These are phyloP conservation scores for Vaccinium vitisidaea DNA, from an alignment of 148 eudicot genomes.

Conservation along the genomic window DNA sequence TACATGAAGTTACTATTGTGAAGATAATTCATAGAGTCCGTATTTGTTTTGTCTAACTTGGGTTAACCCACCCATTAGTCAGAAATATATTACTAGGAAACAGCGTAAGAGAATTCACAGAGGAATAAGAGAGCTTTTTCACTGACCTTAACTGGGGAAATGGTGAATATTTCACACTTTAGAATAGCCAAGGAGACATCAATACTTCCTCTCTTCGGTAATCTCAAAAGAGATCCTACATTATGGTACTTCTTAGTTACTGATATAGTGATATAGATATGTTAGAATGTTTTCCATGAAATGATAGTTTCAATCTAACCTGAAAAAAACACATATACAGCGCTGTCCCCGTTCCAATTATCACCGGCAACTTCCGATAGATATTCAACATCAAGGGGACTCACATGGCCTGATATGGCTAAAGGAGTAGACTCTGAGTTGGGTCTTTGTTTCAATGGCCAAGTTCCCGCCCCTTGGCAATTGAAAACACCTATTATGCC, in stretches of 20 bases:
- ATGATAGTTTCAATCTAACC: conserved; percentile 24
- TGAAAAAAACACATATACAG: conserved; percentile 40
- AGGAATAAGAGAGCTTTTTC: background rate
- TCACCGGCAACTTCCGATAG: conserved; percentile 38
- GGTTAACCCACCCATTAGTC: too few relatives aligned
- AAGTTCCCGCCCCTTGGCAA: conserved; percentile 29
- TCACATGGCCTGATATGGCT: conserved; percentile 32
- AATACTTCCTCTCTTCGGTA: conserved; percentile 27
- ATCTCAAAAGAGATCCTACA: conserved; percentile 37
- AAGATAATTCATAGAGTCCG: too few relatives aligned
- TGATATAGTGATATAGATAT: background rate
- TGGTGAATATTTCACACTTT: conserved; percentile 45
- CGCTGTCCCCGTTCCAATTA: conserved; percentile 41
- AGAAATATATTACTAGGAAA: background rate
- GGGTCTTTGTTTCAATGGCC: conserved; percentile 37
- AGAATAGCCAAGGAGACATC: conserved; percentile 37
- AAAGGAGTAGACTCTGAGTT: conserved; percentile 13
- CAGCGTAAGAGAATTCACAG: background rate
- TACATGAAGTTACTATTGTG: too few relatives aligned
- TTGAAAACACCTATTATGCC: conserved; percentile 5
- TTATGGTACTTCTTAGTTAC: background rate
- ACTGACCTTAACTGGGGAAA: conserved; percentile 55
- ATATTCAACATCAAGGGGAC: conserved; percentile 45
- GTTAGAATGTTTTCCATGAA: background rate
- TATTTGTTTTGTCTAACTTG: too few relatives aligned